Conservation (phyloP, 768 basidiomycete species). For the Collybia mongolica region DNA sequence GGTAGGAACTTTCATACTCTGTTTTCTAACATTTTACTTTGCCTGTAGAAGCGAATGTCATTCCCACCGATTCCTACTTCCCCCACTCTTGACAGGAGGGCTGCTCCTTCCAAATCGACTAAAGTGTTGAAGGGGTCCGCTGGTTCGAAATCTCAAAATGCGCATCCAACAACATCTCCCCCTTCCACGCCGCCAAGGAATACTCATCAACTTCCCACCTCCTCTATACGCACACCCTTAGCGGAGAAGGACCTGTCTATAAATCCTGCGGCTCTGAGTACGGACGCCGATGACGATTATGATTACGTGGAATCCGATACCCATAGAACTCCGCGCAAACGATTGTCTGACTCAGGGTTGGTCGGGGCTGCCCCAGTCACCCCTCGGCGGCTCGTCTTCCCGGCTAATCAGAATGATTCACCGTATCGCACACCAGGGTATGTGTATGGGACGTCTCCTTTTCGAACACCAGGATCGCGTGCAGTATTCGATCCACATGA, state of each 20-base stretch:
- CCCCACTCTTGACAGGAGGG: constrained; percentile 41
- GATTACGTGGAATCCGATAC: constrained; percentile 19
- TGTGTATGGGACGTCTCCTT: constrained; percentile 30
- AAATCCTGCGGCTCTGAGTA: constrained; percentile 29
- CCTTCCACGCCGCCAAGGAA: constrained; percentile 20
- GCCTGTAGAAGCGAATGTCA: constrained; percentile 28
- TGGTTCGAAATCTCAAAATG: constrained; percentile 8
- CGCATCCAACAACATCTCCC: constrained; percentile 11
- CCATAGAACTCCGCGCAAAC: constrained; percentile 38
- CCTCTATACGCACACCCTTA: constrained; percentile 21
- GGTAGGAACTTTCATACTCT: neutral
- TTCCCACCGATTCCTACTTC: constrained; percentile 46
- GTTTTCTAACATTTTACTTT: constrained; percentile 12
- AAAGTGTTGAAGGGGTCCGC: constrained; percentile 17
- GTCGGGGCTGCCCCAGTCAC: constrained; percentile 31
- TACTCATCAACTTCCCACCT: constrained; percentile 17
- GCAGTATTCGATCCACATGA: constrained; percentile 71
- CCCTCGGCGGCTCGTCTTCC: constrained; percentile 36
- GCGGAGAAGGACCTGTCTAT: constrained; percentile 20
- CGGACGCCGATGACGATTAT: constrained; percentile 16
- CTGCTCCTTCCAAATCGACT: constrained; percentile 12
- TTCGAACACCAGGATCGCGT: constrained; percentile 50
- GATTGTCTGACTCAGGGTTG: constrained; percentile 18
- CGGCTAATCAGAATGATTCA: constrained; percentile 32
- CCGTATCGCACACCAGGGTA: constrained; percentile 38